These are phyloP conservation scores for Populus simonii DNA, from an alignment of 345 rosid species.

Conservation along the genomic window DNA sequence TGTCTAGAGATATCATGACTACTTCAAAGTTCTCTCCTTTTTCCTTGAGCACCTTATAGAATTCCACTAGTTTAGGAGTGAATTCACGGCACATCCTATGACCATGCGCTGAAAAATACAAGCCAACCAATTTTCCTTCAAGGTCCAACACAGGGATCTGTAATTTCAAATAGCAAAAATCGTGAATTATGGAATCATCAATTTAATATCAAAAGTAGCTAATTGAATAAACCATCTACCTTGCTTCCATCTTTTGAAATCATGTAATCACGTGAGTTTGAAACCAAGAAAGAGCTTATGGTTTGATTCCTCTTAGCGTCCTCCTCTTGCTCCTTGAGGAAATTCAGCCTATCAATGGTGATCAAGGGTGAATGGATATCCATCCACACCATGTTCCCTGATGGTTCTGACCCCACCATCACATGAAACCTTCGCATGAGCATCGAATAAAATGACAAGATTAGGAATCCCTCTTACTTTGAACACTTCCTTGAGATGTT, in stretches of 20 bases:
- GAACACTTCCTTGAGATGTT: constrained; percentile 31
- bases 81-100: constrained; percentile 35
- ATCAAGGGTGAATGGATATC: constrained; percentile 28
- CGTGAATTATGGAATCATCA: neutral
- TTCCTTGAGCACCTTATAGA: constrained; percentile 49
- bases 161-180: neutral
- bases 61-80: constrained; percentile 47
- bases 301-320: constrained; percentile 34
- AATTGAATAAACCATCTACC: constrained; percentile 12
- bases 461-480: constrained; percentile 26
- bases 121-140: constrained; percentile 61
- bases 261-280: constrained; percentile 26
- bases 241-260: constrained; percentile 28
- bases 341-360: constrained; percentile 13
- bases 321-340: constrained; percentile 26
- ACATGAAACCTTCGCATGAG: constrained; percentile 18
- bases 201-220: neutral
- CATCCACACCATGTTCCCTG: constrained; percentile 31
- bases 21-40: constrained; percentile 57
- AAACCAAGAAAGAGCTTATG: constrained; percentile 26
- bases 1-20: constrained; percentile 56
- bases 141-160: constrained; percentile 62
- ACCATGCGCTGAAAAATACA: constrained; percentile 45
- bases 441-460: constrained; percentile 21
- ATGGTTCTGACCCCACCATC: constrained; percentile 17